Evolutionary conservation across 164 flowering plant species (phyloP).

Genomic region (Houttuynia cordata): DNA sequence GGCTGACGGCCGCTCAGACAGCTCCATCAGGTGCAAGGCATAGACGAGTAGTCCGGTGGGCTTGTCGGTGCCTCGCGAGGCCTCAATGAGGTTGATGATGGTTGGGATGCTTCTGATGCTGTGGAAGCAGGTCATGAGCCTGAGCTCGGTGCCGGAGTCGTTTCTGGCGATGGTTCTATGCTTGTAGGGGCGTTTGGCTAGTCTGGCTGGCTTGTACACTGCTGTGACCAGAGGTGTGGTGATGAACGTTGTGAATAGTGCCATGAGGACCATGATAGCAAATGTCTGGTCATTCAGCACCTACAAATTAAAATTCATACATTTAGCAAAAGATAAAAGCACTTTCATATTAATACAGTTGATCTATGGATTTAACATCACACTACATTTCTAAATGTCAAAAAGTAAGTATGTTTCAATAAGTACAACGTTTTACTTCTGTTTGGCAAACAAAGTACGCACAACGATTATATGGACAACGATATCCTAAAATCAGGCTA

Average conservation of each 20-base stretch:
- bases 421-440: too few species aligned
- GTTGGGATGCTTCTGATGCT: slow-evolving; percentile 34
- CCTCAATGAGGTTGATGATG: slow-evolving; percentile 50
- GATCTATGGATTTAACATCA: too few species aligned
- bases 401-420: too few species aligned
- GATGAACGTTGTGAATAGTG: slow-evolving; percentile 69
- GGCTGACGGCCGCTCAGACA: slow-evolving; percentile 68
- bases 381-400: too few species aligned
- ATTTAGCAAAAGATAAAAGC: too few species aligned
- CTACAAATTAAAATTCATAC: slow-evolving; percentile 15
- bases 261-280: slow-evolving; percentile 71
- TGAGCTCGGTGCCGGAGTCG: slow-evolving; percentile 19
- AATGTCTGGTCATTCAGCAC: slow-evolving; percentile 73
- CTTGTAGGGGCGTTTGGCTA: slow-evolving; percentile 15
- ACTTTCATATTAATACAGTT: too few species aligned
- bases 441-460: too few species aligned
- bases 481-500: too few species aligned
- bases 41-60: slow-evolving; percentile 38
- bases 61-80: slow-evolving; percentile 37
- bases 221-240: slow-evolving; percentile 57
- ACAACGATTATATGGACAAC: too few species aligned
- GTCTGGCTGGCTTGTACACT: slow-evolving; percentile 31
- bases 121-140: slow-evolving; percentile 53
- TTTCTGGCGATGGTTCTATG: slow-evolving; percentile 15
- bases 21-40: slow-evolving; percentile 73